Conservation (phyloP, 345 rosid genomes). For the Bruguiera parviflora region DNA sequence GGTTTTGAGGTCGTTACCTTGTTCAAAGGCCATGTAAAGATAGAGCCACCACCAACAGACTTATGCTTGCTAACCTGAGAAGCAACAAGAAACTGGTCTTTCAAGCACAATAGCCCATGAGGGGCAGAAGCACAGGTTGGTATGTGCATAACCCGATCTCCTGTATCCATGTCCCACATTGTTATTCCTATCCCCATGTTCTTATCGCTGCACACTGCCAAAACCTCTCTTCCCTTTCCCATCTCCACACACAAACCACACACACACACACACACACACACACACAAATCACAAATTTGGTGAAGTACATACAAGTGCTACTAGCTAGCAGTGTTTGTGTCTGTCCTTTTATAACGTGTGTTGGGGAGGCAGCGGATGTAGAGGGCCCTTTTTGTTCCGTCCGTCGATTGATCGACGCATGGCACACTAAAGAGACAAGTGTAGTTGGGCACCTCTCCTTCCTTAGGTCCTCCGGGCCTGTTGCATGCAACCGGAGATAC, state of each 20-base stretch:
- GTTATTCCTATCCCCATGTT: conserved; percentile 39
- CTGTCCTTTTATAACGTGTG: too few relatives aligned
- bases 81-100: conserved; percentile 40
- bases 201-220: conserved; percentile 45
- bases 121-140: conserved; percentile 50
- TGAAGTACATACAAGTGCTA: not conserved
- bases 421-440: conserved; percentile 26
- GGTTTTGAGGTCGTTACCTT: conserved; percentile 26
- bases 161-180: conserved; percentile 38
- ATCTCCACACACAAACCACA: not conserved
- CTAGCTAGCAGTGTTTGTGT: not conserved
- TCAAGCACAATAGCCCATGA: conserved; percentile 36
- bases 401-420: conserved; percentile 15
- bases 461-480: not conserved
- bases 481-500: too few relatives aligned
- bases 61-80: conserved; percentile 43
- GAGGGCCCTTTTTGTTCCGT: not conserved
- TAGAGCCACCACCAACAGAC: conserved; percentile 47
- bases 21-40: conserved; percentile 43
- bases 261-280: not conserved
- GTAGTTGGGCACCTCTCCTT: conserved; percentile 11
- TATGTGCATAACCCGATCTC: conserved; percentile 37
- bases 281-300: not conserved
- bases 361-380: conserved; percentile 7
- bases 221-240: conserved; percentile 22